Base-by-base conservation (phyloP, 352 stramenopile species). In the Blastocystis sp. region DNA sequence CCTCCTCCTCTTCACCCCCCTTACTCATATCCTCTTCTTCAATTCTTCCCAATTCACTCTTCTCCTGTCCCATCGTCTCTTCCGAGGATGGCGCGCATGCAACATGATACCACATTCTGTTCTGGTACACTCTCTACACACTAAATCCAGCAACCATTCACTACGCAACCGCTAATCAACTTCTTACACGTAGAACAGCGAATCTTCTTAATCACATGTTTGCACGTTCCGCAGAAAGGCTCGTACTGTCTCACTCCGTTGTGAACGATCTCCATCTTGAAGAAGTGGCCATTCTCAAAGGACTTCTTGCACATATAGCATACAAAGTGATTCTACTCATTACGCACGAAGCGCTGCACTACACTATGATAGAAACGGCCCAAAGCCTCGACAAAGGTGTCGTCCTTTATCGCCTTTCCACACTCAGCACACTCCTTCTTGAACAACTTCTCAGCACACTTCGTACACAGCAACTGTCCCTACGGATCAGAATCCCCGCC, bases 261-360 rank as follows among this genome's bases (percentile, higher is more conserved):
- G 55, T 59, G 29, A 69, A 67, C 41, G 10, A 70, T n/a, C 21
- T 85, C 74, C 51, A 69, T 85, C 61, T 59, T 51, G 31, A 69
- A 67, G 45, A 69, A 66, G 24, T 50, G 45, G 19, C 33, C 45
- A 50, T 69, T 55, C 29, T 24, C 24, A 67, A 85, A 69, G 19
- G 51, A 55, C 60, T 85, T 21, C 55, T 85, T 85, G 66, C 74
- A 85, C 10, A 35, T 59, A 19, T 70, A 85, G 74, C 74, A 85
- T 21, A 69, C 60, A 69, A 69, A 85, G 19, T 85, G 74, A 21
- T 85, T 69, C 74, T 85, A 85, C n/a, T 71, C 19, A 29, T 41
- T 69, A 26, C 21, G 41, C 3, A 67, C 6, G 31, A 26, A n/a
- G 26, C 26, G 37, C 51, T 4, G 16, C 31, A n/a, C 31, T 69